phyloP scores from a whole-genome alignment of 352 stramenopile species.

The Phytophthora citrophthora region DNA sequence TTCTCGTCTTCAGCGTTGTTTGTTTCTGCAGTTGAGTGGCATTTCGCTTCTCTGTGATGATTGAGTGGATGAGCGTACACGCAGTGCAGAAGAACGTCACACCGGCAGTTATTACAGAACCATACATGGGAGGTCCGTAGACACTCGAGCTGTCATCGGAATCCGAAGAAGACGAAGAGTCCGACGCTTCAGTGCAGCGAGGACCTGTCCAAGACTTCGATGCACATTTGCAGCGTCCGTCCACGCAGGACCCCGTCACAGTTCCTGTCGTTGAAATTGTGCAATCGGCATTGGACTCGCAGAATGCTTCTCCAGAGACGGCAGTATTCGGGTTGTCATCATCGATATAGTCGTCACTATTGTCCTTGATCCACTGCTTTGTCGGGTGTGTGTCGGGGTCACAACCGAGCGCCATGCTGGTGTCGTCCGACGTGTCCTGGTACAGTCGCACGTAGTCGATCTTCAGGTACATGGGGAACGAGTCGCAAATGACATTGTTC shows the following conservation, averaged over 20 bases:
- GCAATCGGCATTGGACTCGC: slow-evolving; percentile 14
- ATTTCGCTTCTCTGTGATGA: slow-evolving; percentile 12
- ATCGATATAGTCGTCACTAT: slow-evolving; percentile 20
- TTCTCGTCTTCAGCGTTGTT: slow-evolving; percentile 3
- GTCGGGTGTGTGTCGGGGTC: slow-evolving; percentile 36
- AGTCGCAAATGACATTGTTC: slow-evolving; percentile 45
- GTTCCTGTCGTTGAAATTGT: slow-evolving; percentile 9
- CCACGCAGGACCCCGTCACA: slow-evolving; percentile 15
- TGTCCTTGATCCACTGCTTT: slow-evolving; percentile 6
- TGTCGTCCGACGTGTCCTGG: slow-evolving; percentile 38
- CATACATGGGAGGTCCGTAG: slow-evolving; percentile 27
- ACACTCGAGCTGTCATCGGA: slow-evolving; percentile 15
- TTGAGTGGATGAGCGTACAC: slow-evolving; percentile 25
- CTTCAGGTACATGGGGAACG: slow-evolving; percentile 64
- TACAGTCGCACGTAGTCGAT: slow-evolving; percentile 34
- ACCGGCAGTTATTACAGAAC: slow-evolving; percentile 19
- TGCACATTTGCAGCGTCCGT: slow-evolving; percentile 21
- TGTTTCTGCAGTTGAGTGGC: slow-evolving; percentile 7
- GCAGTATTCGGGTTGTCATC: slow-evolving; percentile 18
- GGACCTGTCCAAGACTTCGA: slow-evolving; percentile 22
- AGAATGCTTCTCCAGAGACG: slow-evolving; percentile 8
- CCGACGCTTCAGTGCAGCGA: slow-evolving; percentile 19
- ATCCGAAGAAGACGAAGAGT: slow-evolving; percentile 11
- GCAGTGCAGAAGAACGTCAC: slow-evolving; percentile 36
- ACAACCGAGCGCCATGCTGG: slow-evolving; percentile 47